These are phyloP conservation scores for Hemileccinum impolitum DNA, from an alignment of 768 basidiomycete species.

Conservation along the genomic window DNA sequence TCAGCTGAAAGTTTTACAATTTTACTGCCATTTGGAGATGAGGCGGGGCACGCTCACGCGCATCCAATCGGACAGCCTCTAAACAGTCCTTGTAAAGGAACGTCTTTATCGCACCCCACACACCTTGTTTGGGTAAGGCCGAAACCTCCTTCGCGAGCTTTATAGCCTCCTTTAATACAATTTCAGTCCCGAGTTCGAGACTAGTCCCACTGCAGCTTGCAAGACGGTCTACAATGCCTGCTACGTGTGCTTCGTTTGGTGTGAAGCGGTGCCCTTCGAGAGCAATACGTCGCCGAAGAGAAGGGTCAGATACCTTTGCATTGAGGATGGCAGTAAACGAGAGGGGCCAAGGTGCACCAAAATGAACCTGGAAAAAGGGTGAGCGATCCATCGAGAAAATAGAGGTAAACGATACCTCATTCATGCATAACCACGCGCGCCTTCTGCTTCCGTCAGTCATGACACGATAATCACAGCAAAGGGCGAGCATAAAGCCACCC, in stretches of 20 bases:
- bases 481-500: constrained; percentile 72
- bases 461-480: constrained; percentile 85
- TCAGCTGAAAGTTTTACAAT: constrained; percentile 11
- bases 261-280: constrained; percentile 81
- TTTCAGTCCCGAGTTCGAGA: constrained; percentile 55
- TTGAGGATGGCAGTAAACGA: constrained; percentile 63
- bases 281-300: constrained; percentile 64
- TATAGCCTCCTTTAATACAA: constrained; percentile 60
- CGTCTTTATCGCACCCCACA: constrained; percentile 71
- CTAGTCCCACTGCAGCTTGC: constrained; percentile 26
- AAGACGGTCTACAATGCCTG: constrained; percentile 68
- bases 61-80: constrained; percentile 33
- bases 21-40: constrained; percentile 10
- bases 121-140: constrained; percentile 52
- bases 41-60: constrained; percentile 8
- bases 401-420: constrained; percentile 54
- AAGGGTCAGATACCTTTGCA: constrained; percentile 60
- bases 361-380: constrained; percentile 53
- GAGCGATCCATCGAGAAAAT: background rate
- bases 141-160: constrained; percentile 56
- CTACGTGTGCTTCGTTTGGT: constrained; percentile 61
- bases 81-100: constrained; percentile 58
- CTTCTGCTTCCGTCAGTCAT: constrained; percentile 80
- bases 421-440: constrained; percentile 89
- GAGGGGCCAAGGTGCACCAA: constrained; percentile 77